Percentiles rank a stretch among this genome's conserved stretches.
phyloP scores from a whole-genome alignment of 2,329 filamentous ascomycete species.

The Talaromyces rugulosus region DNA sequence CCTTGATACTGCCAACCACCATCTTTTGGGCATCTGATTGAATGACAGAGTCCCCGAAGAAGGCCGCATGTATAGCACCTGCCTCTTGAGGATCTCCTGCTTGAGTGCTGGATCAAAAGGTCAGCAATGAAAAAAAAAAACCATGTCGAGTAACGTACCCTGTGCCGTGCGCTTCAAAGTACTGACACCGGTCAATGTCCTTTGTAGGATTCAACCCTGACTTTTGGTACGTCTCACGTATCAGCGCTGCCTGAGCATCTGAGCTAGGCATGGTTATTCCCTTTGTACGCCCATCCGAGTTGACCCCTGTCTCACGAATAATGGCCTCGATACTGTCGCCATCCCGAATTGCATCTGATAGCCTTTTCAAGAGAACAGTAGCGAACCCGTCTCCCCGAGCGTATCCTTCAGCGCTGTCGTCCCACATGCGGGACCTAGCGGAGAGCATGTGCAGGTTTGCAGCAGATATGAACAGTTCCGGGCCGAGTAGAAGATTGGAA shows the following conservation, averaged over 20 bases:
- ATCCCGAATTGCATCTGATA: slow-evolving; percentile 44
- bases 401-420: slow-evolving; percentile 44
- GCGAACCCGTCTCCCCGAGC: slow-evolving; percentile 50
- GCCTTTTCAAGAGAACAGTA: slow-evolving; percentile 46
- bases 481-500: slow-evolving; percentile 33
- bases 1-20: no score
- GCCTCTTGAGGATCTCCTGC: slow-evolving; percentile 21
- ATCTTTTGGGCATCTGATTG: no score
- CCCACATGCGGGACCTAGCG: slow-evolving; percentile 17
- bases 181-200: not conserved
- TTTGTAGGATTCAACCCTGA: slow-evolving; percentile 14
- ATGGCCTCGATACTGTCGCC: slow-evolving; percentile 38
- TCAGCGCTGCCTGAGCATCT: slow-evolving; percentile 34
- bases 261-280: slow-evolving; percentile 28
- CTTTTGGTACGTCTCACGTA: slow-evolving; percentile 36
- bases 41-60: not conserved
- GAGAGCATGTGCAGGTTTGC: slow-evolving; percentile 19
- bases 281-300: slow-evolving; percentile 26
- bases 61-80: slow-evolving; percentile 7
- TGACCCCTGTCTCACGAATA: slow-evolving; percentile 26
- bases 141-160: slow-evolving; percentile 7
- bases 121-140: no score
- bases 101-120: slow-evolving; percentile 5
- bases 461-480: slow-evolving; percentile 18
- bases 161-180: slow-evolving; percentile 26